Conservation (phyloP, 306 rosid species). For the Cyclanthera cordifolia region DNA sequence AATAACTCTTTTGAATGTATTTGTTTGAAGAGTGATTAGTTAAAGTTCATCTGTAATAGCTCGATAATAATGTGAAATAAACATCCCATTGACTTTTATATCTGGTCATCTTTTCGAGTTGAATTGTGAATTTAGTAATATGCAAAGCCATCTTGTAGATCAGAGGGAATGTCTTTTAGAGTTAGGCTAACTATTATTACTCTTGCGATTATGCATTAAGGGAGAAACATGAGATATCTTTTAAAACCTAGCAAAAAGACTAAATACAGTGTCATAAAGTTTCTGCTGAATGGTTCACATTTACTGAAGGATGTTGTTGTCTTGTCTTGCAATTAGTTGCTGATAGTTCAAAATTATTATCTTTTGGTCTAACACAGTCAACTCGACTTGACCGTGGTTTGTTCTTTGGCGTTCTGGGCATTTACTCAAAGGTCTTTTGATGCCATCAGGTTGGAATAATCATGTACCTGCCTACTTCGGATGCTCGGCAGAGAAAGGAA, state of each 20-base stretch:
- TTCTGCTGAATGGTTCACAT: not conserved
- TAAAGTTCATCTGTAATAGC: too few relatives aligned
- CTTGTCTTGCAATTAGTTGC: not conserved
- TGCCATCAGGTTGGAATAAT: conserved; percentile 81
- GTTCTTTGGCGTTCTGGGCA: not conserved
- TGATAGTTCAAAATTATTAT: not conserved
- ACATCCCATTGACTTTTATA: too few relatives aligned
- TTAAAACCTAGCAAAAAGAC: not conserved
- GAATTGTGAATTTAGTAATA: not conserved
- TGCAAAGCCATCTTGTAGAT: not conserved
- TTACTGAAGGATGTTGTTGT: not conserved
- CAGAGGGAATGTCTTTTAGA: not conserved
- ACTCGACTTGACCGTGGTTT: not conserved
- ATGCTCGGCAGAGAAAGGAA: conserved; percentile 78
- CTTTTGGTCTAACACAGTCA: not conserved
- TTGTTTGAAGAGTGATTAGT: too few relatives aligned
- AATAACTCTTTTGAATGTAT: too few relatives aligned
- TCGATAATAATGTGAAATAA: too few relatives aligned
- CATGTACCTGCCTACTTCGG: conserved; percentile 91
- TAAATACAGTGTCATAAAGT: not conserved
- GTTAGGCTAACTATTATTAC: not conserved
- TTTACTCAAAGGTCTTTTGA: not conserved
- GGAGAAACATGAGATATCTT: not conserved
- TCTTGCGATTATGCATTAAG: not conserved
- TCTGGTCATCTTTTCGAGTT: too few relatives aligned